Evolutionary conservation across 2,329 filamentous ascomycete genomes (phyloP).

Genomic region (Xylaria sp.): DNA sequence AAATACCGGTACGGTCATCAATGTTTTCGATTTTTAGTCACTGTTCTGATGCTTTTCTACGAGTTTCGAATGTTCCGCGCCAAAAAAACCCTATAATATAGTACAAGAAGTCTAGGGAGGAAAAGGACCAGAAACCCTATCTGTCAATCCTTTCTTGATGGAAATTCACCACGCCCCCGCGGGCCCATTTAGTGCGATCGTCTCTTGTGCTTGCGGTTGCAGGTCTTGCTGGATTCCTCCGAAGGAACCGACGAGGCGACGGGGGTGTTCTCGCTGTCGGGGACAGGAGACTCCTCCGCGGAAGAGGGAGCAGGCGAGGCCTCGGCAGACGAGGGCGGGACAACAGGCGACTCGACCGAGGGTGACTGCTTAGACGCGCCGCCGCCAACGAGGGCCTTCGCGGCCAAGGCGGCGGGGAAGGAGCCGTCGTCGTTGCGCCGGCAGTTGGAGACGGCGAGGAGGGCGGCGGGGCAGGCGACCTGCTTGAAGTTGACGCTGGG

Average conservation of each 20-base stretch:
- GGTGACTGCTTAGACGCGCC: too few relatives aligned
- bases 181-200: neutral
- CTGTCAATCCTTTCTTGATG: too few relatives aligned
- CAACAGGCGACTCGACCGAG: too few relatives aligned
- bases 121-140: neutral
- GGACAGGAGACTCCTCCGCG: too few relatives aligned
- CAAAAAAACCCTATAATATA: too few relatives aligned
- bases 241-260: neutral
- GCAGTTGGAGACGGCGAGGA: conserved; percentile 52
- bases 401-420: conserved; percentile 16
- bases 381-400: neutral
- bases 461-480: conserved; percentile 53
- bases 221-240: neutral
- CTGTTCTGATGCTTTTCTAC: too few relatives aligned
- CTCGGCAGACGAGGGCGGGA: neutral
- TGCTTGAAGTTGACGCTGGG: conserved; percentile 52
- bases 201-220: neutral
- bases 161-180: too few relatives aligned
- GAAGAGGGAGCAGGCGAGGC: neutral
- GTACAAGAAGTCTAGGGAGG: too few relatives aligned
- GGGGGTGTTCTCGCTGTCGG: too few relatives aligned
- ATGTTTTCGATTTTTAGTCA: too few relatives aligned
- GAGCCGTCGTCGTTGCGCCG: conserved; percentile 32
- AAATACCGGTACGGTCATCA: too few relatives aligned
- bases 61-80: too few relatives aligned